Evolutionary conservation across 139 green algal genomes (phyloP).

Genomic region (Pedinophyceae sp.): DNA sequence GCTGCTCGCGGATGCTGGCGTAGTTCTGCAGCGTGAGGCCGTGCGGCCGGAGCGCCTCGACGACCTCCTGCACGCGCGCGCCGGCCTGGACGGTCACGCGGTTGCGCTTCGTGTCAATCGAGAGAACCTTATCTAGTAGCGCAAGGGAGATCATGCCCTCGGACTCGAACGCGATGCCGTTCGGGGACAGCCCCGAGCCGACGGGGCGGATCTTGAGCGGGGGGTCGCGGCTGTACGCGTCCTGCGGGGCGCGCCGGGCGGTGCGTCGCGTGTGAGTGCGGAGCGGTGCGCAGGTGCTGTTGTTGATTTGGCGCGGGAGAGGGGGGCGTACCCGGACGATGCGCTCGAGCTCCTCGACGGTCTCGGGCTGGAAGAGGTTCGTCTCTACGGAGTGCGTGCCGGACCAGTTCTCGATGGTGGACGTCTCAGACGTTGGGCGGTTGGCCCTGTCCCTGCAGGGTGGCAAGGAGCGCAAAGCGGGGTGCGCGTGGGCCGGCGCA

Average conservation of each 20-base stretch:
- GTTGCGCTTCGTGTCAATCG: conserved; percentile 45
- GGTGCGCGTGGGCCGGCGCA: no score
- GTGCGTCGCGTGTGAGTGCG: not conserved
- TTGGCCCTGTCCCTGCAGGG: no score
- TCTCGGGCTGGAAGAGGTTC: conserved; percentile 63
- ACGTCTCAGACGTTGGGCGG: no score
- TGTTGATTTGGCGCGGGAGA: not conserved
- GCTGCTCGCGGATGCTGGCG: conserved; percentile 87
- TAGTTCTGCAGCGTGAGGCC: conserved; percentile 91
- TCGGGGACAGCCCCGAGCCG: conserved; percentile 73
- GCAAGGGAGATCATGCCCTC: conserved; percentile 81
- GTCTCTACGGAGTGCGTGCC: conserved; percentile 57
- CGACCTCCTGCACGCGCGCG: conserved; percentile 51
- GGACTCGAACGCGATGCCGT: conserved; percentile 62
- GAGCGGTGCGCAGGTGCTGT: not conserved
- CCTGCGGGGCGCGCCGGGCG: not conserved
- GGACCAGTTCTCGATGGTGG: conserved; percentile 80
- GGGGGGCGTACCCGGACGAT: conserved; percentile 46
- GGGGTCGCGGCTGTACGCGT: not conserved
- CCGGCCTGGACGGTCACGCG: conserved; percentile 59
- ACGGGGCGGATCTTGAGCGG: conserved; percentile 55
- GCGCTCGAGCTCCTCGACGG: conserved; percentile 55
- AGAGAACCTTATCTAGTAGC: conserved; percentile 71
- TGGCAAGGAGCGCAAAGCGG: no score
- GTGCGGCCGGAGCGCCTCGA: conserved; percentile 55